A percentile compares a stretch with the other conserved stretches of the same genome.
Evolutionary conservation across 2,329 filamentous ascomycete species (phyloP).

Genomic region (Bipolaris zeicola): DNA sequence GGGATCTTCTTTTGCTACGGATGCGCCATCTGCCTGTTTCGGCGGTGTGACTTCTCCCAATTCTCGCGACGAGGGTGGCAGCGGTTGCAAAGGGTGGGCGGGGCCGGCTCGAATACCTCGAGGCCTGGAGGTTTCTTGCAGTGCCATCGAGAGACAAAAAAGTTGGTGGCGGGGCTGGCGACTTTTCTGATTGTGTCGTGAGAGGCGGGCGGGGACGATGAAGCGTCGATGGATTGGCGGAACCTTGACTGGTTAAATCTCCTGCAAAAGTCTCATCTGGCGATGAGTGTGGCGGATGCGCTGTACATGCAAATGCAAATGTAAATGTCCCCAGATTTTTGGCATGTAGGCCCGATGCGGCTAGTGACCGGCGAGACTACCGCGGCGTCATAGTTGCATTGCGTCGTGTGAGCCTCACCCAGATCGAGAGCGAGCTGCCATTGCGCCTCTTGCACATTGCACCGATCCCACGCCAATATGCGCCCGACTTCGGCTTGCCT

Average conservation of each 20-base stretch:
- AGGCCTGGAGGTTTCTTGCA: conserved; percentile 41
- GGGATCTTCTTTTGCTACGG: conserved; percentile 46
- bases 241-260: conserved; percentile 2
- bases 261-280: neutral
- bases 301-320: conserved; percentile 4
- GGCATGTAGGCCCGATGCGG: conserved; percentile 20
- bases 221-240: neutral
- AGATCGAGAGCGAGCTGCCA: conserved; percentile 9
- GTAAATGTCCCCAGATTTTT: conserved; percentile 25
- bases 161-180: conserved; percentile 14
- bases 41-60: conserved; percentile 62
- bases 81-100: conserved; percentile 34
- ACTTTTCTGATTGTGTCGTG: neutral
- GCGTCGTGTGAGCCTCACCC: conserved; percentile 14
- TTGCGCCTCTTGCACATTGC: conserved; percentile 7
- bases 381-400: conserved; percentile 24
- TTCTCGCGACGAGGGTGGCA: conserved; percentile 62
- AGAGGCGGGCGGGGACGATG: conserved; percentile 6
- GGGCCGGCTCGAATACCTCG: conserved; percentile 36
- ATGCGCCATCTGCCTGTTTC: conserved; percentile 48
- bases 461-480: conserved; percentile 34
- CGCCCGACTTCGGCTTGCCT: conserved; percentile 44
- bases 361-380: conserved; percentile 22
- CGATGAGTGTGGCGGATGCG: conserved; percentile 6
- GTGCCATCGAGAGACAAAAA: conserved; percentile 39